A percentile compares a stretch with the other conserved stretches of the same genome.
Conservation (phyloP, 2,329 filamentous ascomycete species). For the Chrysoporthe austroafricana region DNA sequence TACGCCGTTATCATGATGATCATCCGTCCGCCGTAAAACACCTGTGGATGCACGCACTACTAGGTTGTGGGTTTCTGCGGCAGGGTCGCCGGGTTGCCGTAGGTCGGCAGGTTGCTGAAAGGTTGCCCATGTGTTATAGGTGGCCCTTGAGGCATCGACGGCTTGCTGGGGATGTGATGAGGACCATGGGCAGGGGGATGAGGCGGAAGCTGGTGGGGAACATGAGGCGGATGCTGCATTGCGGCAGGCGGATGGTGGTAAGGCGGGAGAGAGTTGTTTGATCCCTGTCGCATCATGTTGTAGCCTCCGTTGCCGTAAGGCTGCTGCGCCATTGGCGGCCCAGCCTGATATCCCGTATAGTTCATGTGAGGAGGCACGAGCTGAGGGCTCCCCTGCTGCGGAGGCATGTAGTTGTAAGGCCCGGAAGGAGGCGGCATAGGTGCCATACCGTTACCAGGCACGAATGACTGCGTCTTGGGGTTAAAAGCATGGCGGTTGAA, state of each 20-base stretch:
- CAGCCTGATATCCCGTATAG: slow-evolving; percentile 53
- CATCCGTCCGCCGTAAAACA: slow-evolving; percentile 29
- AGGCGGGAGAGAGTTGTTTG: slow-evolving; percentile 54
- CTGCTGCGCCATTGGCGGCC: slow-evolving; percentile 44
- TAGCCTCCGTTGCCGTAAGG: slow-evolving; percentile 52
- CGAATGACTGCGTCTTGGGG: slow-evolving; percentile 90
- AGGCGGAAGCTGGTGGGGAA: slow-evolving; percentile 46
- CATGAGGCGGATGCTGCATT: slow-evolving; percentile 38
- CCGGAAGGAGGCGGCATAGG: slow-evolving; percentile 53
- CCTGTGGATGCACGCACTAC: slow-evolving; percentile 32
- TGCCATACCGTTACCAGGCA: slow-evolving; percentile 64
- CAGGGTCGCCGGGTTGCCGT: slow-evolving; percentile 63
- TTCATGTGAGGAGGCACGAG: slow-evolving; percentile 55
- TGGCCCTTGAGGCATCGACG: slow-evolving; percentile 47
- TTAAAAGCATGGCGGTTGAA: slow-evolving; percentile 83
- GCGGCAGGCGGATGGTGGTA: slow-evolving; percentile 48
- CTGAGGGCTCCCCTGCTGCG: slow-evolving; percentile 58
- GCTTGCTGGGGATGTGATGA: slow-evolving; percentile 51
- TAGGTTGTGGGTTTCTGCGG: slow-evolving; percentile 60
- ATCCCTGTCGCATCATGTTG: slow-evolving; percentile 60
- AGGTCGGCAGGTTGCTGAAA: slow-evolving; percentile 59
- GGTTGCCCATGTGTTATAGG: slow-evolving; percentile 42
- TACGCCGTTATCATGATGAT: slow-evolving; percentile 29
- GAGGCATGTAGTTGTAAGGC: slow-evolving; percentile 53
- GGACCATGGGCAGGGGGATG: slow-evolving; percentile 36